These are phyloP conservation scores for Backusella parvicylindrica DNA, from an alignment of 192 early-diverging fungal species.

Conservation along the genomic window DNA sequence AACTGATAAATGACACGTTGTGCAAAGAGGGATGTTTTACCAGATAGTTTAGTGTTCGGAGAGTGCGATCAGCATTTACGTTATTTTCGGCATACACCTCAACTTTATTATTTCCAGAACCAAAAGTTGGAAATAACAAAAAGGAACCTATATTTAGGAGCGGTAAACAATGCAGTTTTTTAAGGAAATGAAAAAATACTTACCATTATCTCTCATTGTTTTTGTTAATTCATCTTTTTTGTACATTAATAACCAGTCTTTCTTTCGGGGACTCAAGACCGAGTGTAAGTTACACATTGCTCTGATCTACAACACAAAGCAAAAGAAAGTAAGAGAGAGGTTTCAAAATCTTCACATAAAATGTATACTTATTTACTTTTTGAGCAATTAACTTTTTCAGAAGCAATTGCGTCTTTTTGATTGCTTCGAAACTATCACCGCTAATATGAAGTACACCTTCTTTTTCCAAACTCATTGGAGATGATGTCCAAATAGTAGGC, in stretches of 20 bases:
- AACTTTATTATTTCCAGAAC: slow-evolving; percentile 41
- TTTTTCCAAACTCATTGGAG: background rate
- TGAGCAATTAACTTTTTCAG: background rate
- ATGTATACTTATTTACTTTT: slow-evolving; percentile 2
- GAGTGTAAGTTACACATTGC: slow-evolving; percentile 22
- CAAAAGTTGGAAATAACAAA: slow-evolving; percentile 58
- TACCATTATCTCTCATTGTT: slow-evolving; percentile 71
- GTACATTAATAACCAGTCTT: slow-evolving; percentile 68
- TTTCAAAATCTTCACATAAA: background rate
- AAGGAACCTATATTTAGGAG: slow-evolving; percentile 30
- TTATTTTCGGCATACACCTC: slow-evolving; percentile 58
- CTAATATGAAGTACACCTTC: background rate
- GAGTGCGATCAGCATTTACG: slow-evolving; percentile 67
- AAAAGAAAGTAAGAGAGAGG: background rate
- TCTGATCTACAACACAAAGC: slow-evolving; percentile 14
- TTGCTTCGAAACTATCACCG: background rate
- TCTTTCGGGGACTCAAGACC: slow-evolving; percentile 55
- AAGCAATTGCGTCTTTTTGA: background rate
- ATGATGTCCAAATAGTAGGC: background rate
- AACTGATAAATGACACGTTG: background rate
- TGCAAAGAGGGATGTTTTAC: slow-evolving; percentile 37
- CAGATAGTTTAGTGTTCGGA: slow-evolving; percentile 65
- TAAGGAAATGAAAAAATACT: background rate
- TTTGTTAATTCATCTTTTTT: slow-evolving; percentile 49
- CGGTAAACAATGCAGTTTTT: background rate